Evolutionary conservation across 2,329 filamentous ascomycete species (phyloP).

Genomic region (Amphichorda felina): DNA sequence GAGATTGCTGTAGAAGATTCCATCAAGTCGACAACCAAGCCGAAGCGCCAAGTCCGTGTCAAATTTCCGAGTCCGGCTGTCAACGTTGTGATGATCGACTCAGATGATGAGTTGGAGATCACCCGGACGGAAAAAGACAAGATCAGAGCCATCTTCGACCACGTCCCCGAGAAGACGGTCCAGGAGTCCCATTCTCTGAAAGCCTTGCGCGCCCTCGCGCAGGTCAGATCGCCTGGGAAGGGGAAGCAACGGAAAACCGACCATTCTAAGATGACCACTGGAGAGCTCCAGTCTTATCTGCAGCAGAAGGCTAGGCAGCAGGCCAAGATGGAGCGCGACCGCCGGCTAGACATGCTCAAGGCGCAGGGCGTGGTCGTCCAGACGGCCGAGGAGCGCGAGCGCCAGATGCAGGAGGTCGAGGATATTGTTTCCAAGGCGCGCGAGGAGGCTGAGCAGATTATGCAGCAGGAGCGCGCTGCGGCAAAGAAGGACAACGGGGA

Average conservation of each 20-base stretch:
- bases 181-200: slow-evolving; percentile 53
- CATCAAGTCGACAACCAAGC: slow-evolving; percentile 9
- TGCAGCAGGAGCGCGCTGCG: slow-evolving; percentile 62
- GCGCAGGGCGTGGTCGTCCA: slow-evolving; percentile 73
- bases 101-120: slow-evolving; percentile 54
- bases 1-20: slow-evolving; percentile 18
- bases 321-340: slow-evolving; percentile 64
- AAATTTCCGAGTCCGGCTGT: slow-evolving; percentile 28
- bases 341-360: slow-evolving; percentile 63
- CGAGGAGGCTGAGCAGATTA: slow-evolving; percentile 62
- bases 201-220: slow-evolving; percentile 61
- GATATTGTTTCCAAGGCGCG: slow-evolving; percentile 79
- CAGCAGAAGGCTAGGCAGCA: slow-evolving; percentile 67
- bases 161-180: slow-evolving; percentile 48
- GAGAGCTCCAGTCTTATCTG: slow-evolving; percentile 57
- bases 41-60: slow-evolving; percentile 37
- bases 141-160: slow-evolving; percentile 57
- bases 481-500: slow-evolving; percentile 50
- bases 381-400: slow-evolving; percentile 76
- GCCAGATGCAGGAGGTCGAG: slow-evolving; percentile 73
- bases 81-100: slow-evolving; percentile 27
- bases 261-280: slow-evolving; percentile 50
- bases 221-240: slow-evolving; percentile 53
- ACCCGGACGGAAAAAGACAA: slow-evolving; percentile 34
- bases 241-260: slow-evolving; percentile 28